phyloP scores from a whole-genome alignment of 2,329 filamentous ascomycete genomes.

The Claviceps monticola region DNA sequence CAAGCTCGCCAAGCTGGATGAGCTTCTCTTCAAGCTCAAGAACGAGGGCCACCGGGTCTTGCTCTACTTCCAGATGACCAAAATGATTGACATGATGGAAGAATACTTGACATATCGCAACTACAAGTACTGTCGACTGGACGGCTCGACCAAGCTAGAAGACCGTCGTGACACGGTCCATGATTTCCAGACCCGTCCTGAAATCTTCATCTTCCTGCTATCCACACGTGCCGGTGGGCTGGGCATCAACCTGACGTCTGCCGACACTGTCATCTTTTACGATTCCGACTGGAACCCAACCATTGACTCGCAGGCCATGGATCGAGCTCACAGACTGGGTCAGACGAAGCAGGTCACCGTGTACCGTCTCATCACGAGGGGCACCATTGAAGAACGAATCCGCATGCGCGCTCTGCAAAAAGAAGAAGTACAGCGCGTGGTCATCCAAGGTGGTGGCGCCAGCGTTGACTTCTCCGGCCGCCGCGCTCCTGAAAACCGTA shows the following conservation, averaged over 20 bases:
- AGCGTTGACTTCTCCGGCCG: constrained; percentile 95
- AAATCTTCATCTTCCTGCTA: constrained; percentile 93
- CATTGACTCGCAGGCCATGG: constrained; percentile 98
- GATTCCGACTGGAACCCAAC: constrained; percentile 99
- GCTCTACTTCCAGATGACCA: constrained; percentile 99
- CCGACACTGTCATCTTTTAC: constrained; percentile 99
- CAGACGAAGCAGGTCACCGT: constrained; percentile 94
- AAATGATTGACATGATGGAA: constrained; percentile 99
- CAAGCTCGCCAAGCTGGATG: constrained; percentile 84
- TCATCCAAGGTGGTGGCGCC: constrained; percentile 82
- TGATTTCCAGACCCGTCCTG: constrained; percentile 87
- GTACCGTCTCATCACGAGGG: constrained; percentile 90
- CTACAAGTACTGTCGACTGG: constrained; percentile 94
- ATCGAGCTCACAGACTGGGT: constrained; percentile 91
- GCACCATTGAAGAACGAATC: constrained; percentile 96
- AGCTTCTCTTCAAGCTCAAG: constrained; percentile 79
- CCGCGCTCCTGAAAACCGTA: constrained; percentile 73
- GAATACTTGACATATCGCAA: constrained; percentile 98
- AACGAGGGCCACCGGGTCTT: constrained; percentile 84
- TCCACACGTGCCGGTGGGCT: constrained; percentile 94
- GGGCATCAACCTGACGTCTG: constrained; percentile 91
- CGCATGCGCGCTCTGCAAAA: constrained; percentile 94
- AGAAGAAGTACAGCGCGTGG: constrained; percentile 94
- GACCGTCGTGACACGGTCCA: constrained; percentile 92
- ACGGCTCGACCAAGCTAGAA: constrained; percentile 93